A percentile compares a stretch with the other conserved stretches of the same genome.
These are phyloP conservation scores for Orbilia quercus DNA, from an alignment of 2,329 filamentous ascomycete species.

Conservation along the genomic window DNA sequence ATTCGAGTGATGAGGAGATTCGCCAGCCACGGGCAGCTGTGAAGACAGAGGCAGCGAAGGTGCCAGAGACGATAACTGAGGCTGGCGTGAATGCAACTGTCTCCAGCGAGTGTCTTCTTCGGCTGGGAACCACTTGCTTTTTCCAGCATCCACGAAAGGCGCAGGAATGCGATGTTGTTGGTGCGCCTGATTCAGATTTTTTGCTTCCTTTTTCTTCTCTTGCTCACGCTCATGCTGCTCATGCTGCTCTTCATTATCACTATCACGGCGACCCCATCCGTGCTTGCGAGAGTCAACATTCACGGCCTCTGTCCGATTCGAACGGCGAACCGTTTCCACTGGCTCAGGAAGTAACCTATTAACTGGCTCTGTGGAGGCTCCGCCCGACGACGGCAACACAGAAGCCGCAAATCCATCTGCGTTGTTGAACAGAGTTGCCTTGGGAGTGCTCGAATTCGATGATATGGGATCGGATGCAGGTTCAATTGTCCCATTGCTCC, in stretches of 20 bases:
- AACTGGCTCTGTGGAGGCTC: constrained; percentile 1
- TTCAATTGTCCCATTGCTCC: constrained; percentile 50
- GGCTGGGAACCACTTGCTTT: constrained; percentile 55
- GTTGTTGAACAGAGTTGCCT: constrained; percentile 34
- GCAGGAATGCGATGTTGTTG: constrained; percentile 37
- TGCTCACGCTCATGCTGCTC: constrained; percentile 13
- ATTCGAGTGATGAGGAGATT: constrained; percentile 26
- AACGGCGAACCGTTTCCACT: constrained; percentile 58
- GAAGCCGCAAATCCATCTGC: constrained; percentile 8
- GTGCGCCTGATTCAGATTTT: constrained; percentile 46
- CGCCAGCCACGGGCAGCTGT: constrained; percentile 4
- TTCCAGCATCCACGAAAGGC: constrained; percentile 43
- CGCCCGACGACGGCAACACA: constrained; percentile 17
- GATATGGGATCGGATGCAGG: constrained; percentile 8
- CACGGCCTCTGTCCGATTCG: constrained; percentile 58
- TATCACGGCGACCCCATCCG: constrained; percentile 52
- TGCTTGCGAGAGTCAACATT: constrained; percentile 35
- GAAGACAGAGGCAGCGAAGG: constrained; percentile 21
- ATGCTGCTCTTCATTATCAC: constrained; percentile 39
- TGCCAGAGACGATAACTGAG: background rate
- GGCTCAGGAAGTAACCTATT: constrained; percentile 57
- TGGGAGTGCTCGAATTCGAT: constrained; percentile 47
- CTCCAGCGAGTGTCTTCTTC: constrained; percentile 36
- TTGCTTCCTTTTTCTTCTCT: constrained; percentile 28
- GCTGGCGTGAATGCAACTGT: constrained; percentile 5